A percentile compares a stretch with the other conserved stretches of the same genome.
Conservation (phyloP, 106 monocot species). For the Iris macrosiphon region DNA sequence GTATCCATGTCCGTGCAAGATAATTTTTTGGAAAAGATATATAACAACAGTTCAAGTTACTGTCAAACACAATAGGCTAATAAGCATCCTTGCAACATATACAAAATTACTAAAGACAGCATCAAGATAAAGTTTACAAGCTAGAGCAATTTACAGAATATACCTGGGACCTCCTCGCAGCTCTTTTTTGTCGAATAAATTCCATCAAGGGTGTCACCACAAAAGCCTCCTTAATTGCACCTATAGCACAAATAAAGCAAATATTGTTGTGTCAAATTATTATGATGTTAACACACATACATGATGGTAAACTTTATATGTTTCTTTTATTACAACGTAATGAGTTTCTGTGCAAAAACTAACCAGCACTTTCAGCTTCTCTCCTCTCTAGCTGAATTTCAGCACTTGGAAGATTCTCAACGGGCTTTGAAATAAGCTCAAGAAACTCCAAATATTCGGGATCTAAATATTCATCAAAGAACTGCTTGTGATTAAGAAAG, state of each 20-base stretch:
- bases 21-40: not conserved
- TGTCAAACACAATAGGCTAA: not conserved
- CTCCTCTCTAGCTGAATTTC: conserved; percentile 74
- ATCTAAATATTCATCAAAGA: conserved; percentile 36
- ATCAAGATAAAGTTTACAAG: not conserved
- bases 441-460: conserved; percentile 64
- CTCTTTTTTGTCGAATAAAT: conserved; percentile 52
- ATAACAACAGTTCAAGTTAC: not conserved
- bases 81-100: not conserved
- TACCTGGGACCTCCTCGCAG: conserved; percentile 41
- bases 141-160: conserved; percentile 1
- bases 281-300: no score
- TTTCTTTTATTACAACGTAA: no score
- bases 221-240: conserved; percentile 24
- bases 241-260: not conserved
- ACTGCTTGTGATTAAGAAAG: conserved; percentile 10
- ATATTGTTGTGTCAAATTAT: not conserved
- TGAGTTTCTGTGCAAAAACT: no score
- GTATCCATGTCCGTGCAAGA: no score
- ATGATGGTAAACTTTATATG: no score
- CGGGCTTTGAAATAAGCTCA: conserved; percentile 43
- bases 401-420: conserved; percentile 72
- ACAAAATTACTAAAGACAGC: not conserved
- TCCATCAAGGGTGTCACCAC: conserved; percentile 53
- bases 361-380: conserved; percentile 72